phyloP scores from a whole-genome alignment of 129 eudicot species.

The Escallonia herrerae region DNA sequence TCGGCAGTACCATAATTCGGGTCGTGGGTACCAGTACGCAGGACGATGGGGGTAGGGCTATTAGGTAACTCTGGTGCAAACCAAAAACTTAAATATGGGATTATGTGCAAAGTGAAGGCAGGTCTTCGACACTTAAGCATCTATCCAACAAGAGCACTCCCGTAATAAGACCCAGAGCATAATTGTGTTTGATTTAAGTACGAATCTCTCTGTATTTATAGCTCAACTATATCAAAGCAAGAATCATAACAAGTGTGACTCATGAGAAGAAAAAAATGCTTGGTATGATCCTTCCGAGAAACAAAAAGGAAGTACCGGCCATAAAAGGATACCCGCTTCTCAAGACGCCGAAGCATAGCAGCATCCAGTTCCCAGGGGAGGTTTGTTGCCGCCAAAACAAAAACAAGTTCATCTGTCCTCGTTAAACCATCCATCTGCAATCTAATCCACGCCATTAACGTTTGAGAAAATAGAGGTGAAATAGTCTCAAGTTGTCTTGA shows the following conservation, averaged over 20 bases:
- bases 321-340: conserved; percentile 70
- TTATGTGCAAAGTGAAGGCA: too few relatives aligned
- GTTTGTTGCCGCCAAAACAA: conserved; percentile 98
- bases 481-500: background rate
- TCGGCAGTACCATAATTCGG: too few relatives aligned
- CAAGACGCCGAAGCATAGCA: conserved; percentile 98
- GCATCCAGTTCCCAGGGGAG: conserved; percentile 99
- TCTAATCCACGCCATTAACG: conserved; percentile 14
- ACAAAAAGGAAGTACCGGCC: background rate
- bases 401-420: conserved; percentile 86
- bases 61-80: too few relatives aligned
- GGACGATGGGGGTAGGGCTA: too few relatives aligned
- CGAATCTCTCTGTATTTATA: background rate
- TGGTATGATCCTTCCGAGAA: background rate
- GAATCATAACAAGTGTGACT: background rate
- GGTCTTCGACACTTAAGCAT: too few relatives aligned
- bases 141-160: too few relatives aligned
- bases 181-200: background rate
- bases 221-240: background rate
- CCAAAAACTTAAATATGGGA: too few relatives aligned
- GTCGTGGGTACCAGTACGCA: too few relatives aligned
- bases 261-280: background rate
- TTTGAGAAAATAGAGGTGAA: conserved; percentile 1
- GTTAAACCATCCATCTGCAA: conserved; percentile 98
- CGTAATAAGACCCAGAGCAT: too few relatives aligned